phyloP scores from a whole-genome alignment of 805 yeast species.

The Candida quercuum region DNA sequence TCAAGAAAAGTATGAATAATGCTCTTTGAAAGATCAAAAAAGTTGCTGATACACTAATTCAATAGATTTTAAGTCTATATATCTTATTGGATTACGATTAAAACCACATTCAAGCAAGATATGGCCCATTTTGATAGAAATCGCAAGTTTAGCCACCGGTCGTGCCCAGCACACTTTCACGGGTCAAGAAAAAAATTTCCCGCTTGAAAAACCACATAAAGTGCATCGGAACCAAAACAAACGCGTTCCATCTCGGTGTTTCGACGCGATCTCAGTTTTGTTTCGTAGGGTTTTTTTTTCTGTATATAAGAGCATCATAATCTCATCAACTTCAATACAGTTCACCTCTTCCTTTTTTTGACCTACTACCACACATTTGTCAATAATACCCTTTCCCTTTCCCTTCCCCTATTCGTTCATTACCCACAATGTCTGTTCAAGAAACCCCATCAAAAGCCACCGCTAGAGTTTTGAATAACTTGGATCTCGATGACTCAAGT shows the following conservation, averaged over 20 bases:
- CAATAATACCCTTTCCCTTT: neutral
- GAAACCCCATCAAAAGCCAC: slow-evolving; percentile 71
- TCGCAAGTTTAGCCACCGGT: no score
- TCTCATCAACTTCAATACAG: neutral
- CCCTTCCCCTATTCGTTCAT: no score
- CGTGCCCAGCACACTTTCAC: neutral
- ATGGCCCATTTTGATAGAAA: no score
- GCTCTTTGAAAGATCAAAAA: no score
- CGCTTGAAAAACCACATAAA: neutral
- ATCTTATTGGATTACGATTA: no score
- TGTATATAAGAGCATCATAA: neutral
- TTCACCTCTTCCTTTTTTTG: neutral
- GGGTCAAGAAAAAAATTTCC: neutral
- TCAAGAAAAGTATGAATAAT: no score
- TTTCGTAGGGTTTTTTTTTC: neutral
- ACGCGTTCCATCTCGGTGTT: neutral
- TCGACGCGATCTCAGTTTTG: no score
- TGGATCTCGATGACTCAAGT: slow-evolving; percentile 37
- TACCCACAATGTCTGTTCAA: slow-evolving; percentile 36
- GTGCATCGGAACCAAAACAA: neutral
- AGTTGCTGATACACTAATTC: no score
- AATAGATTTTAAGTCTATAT: no score
- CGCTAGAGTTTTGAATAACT: slow-evolving; percentile 48
- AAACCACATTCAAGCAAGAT: no score
- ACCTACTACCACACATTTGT: no score